These are phyloP conservation scores for Paxillus rubicundulus DNA, from an alignment of 768 basidiomycete species.

Conservation along the genomic window DNA sequence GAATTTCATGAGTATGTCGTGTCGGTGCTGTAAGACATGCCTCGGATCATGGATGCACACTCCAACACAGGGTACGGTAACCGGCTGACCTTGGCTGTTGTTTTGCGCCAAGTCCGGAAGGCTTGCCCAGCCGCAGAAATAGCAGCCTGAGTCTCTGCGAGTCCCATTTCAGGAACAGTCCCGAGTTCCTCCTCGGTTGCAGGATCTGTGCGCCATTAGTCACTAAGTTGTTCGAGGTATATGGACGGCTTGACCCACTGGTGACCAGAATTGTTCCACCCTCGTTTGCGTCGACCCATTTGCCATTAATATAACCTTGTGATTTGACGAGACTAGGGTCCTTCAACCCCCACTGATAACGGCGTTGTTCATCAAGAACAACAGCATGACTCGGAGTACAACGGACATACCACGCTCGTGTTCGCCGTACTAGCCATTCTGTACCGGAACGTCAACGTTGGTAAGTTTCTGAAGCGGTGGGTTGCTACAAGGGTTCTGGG, in stretches of 20 bases:
- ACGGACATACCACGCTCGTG: constrained; percentile 34
- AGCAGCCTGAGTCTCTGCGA: constrained; percentile 79
- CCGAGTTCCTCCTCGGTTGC: constrained; percentile 83
- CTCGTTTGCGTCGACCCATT: constrained; percentile 80
- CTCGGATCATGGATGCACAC: background rate
- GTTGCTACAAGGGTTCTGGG: constrained; percentile 10
- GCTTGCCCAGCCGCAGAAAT: constrained; percentile 79
- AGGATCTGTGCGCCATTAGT: constrained; percentile 59
- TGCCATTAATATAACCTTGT: constrained; percentile 78
- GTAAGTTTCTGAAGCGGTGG: constrained; percentile 1
- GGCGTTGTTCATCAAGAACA: background rate
- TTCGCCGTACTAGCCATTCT: constrained; percentile 58
- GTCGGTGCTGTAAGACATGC: constrained; percentile 54
- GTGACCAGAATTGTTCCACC: constrained; percentile 71
- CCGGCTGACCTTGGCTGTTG: constrained; percentile 74
- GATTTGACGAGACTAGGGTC: constrained; percentile 73
- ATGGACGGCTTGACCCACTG: constrained; percentile 47
- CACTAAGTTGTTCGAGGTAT: constrained; percentile 1
- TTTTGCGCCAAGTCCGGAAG: constrained; percentile 82
- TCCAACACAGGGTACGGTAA: background rate
- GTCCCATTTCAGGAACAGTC: constrained; percentile 84
- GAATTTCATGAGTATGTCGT: constrained; percentile 80
- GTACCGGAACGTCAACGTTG: constrained; percentile 15
- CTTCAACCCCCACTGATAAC: constrained; percentile 64
- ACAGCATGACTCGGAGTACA: constrained; percentile 1